These are phyloP conservation scores for Apiospora rasikravindrae DNA, from an alignment of 2,329 filamentous ascomycete genomes.

Conservation along the genomic window DNA sequence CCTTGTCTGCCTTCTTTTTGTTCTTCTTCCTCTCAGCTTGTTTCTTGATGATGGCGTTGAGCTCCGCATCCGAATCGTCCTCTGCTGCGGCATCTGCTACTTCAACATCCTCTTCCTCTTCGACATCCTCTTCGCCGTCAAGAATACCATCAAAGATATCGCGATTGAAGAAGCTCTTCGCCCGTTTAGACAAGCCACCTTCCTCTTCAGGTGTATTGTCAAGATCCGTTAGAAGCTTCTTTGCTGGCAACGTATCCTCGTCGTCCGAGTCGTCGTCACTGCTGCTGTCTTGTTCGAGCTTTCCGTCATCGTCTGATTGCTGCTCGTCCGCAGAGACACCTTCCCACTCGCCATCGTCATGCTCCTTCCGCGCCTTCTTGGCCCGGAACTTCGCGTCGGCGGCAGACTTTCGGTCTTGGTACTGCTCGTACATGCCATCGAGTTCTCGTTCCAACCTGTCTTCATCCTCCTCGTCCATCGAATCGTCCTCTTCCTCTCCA, in stretches of 20 bases:
- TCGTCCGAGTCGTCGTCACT: conserved; percentile 56
- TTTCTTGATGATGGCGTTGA: conserved; percentile 37
- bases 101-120: conserved; percentile 41
- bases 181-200: conserved; percentile 78
- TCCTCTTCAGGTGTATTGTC: conserved; percentile 55
- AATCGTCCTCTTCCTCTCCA: conserved; percentile 64
- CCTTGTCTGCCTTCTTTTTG: conserved; percentile 24
- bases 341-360: conserved; percentile 89
- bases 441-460: conserved; percentile 85
- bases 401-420: conserved; percentile 78
- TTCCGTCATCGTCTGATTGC: conserved; percentile 62
- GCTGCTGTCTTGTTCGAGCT: conserved; percentile 66
- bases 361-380: conserved; percentile 83
- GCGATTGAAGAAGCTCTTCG: conserved; percentile 89
- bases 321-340: conserved; percentile 75
- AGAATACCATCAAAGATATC: conserved; percentile 90
- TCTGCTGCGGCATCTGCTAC: conserved; percentile 32
- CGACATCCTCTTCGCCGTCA: conserved; percentile 64
- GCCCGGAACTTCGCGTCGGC: conserved; percentile 86
- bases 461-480: conserved; percentile 82
- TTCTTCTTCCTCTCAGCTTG: conserved; percentile 28
- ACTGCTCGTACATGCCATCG: conserved; percentile 86
- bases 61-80: conserved; percentile 33
- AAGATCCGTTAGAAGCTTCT: conserved; percentile 66
- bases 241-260: conserved; percentile 53